A percentile compares a stretch with the other conserved stretches of the same genome.
These are phyloP conservation scores for Vigna trinervia DNA, from an alignment of 306 rosid genomes.

Conservation along the genomic window DNA sequence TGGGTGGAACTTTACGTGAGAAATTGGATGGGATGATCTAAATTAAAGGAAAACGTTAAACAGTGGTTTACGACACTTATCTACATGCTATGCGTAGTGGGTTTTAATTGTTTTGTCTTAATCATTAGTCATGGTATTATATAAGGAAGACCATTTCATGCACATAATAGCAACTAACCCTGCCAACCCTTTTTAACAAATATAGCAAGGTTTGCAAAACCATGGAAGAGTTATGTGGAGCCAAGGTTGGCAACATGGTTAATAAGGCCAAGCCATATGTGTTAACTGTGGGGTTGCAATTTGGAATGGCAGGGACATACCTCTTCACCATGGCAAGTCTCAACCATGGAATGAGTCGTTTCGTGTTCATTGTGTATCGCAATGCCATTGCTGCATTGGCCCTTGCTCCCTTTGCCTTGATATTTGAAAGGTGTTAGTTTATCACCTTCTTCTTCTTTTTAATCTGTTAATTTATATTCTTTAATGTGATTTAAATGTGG, in stretches of 20 bases:
- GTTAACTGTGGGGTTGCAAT: conserved; percentile 67
- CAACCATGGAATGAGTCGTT: conserved; percentile 71
- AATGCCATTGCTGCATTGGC: conserved; percentile 62
- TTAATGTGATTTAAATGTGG: background rate
- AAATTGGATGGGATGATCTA: conserved; percentile 16
- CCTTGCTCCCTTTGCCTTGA: conserved; percentile 67
- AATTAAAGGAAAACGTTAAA: conserved; percentile 29
- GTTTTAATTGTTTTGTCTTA: conserved; percentile 35
- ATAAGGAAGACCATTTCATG: conserved; percentile 31
- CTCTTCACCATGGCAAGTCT: conserved; percentile 62
- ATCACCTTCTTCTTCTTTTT: background rate
- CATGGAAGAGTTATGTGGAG: conserved; percentile 12
- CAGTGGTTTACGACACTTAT: conserved; percentile 5
- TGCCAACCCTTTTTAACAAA: conserved; percentile 8
- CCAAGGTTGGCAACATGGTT: conserved; percentile 20
- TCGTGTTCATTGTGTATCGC: conserved; percentile 69
- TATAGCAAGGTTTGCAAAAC: background rate
- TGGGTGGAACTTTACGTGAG: conserved; percentile 35
- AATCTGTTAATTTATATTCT: background rate
- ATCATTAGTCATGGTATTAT: conserved; percentile 19
- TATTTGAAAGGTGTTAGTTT: conserved; percentile 60
- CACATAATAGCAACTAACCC: background rate
- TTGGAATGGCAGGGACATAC: conserved; percentile 69
- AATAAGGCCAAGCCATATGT: conserved; percentile 61
- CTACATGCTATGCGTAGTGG: conserved; percentile 38